Evolutionary conservation across 2,329 filamentous ascomycete genomes (phyloP), one percentile per base, ranked within the genome.

Genomic region (Neoarthrinium moseri): DNA sequence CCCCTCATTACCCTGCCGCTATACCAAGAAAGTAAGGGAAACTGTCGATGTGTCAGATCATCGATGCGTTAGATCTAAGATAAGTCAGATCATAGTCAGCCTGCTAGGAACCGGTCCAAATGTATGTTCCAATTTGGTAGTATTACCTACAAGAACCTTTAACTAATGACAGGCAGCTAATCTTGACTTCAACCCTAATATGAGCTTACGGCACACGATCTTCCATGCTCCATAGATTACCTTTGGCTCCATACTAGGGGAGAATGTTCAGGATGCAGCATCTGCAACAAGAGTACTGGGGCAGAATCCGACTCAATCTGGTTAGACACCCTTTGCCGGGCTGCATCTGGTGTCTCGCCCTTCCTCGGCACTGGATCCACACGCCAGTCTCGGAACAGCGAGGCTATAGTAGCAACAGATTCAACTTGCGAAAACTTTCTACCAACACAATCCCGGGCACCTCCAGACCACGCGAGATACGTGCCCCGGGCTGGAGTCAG

Each of bases 391-490:
- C 47, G 43, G 21, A 39, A 39, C 10, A 39, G 22, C 6, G n/a
- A 41, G 2, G 54, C 57, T 3, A 58, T 11, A 1, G 52, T 51
- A 0, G 52, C 57, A 2, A 54, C 52, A 0, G 24, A 48, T 21
- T 59, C 51, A 1, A 59, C 55, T 39, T 48, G 50, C 12, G 54
- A 44, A 20, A 59, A 58, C 29, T 56, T 56, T 27, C 41, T 56
- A 10, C 49, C 49, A 3, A 53, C 50, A 38, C 54, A 58, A 23
- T 50, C 51, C 26, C 55, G 55, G 0, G 54, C 49, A 3, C 52
- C 54, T 7, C 51, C 54, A 3, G 49, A 51, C 54, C 54, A 58
- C 4, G 53, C 48, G 6, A 58, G 49, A 22, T 50, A 56, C 1
- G 44, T 51, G 3, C 43, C 22, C 18, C 47, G 43, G n/a, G 27